These are phyloP conservation scores for Suhomyces wounanorum DNA, from an alignment of 1,139 yeast species.

Conservation along the genomic window DNA sequence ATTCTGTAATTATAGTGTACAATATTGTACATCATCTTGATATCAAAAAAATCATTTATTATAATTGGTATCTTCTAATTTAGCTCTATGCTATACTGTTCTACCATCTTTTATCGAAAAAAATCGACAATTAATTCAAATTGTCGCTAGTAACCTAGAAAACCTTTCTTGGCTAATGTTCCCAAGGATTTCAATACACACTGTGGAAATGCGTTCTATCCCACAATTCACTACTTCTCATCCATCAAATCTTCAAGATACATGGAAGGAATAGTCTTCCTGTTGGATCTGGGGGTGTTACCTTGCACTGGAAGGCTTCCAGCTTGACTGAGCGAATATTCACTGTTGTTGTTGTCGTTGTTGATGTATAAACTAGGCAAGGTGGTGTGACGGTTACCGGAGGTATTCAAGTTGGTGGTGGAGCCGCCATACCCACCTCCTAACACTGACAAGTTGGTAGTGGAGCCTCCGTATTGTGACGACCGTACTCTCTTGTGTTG, in stretches of 20 bases:
- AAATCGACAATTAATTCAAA: not conserved
- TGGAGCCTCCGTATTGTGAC: constrained; percentile 24
- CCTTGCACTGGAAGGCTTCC: constrained; percentile 6
- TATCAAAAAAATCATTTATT: not conserved
- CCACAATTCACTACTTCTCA: constrained; percentile 12
- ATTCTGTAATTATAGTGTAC: too few species aligned
- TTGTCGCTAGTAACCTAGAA: not conserved
- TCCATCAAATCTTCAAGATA: constrained; percentile 60
- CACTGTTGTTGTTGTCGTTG: constrained; percentile 38
- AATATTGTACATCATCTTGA: too few species aligned
- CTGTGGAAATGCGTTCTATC: not conserved
- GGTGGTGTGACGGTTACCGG: constrained; percentile 35
- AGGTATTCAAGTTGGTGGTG: constrained; percentile 29
- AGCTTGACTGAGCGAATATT: constrained; percentile 26
- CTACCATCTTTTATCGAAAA: not conserved
- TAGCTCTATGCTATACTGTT: not conserved
- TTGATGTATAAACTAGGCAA: constrained; percentile 39
- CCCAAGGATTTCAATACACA: not conserved
- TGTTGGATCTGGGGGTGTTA: constrained; percentile 14
- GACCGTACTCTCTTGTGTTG: constrained; percentile 41
- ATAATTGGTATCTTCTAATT: not conserved
- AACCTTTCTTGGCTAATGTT: not conserved
- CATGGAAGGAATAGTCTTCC: constrained; percentile 55
- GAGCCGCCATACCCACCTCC: constrained; percentile 23
- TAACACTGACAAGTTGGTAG: constrained; percentile 27